Base-by-base conservation (phyloP, 2,329 filamentous ascomycete genomes). In the Fusarium coffeatum region DNA sequence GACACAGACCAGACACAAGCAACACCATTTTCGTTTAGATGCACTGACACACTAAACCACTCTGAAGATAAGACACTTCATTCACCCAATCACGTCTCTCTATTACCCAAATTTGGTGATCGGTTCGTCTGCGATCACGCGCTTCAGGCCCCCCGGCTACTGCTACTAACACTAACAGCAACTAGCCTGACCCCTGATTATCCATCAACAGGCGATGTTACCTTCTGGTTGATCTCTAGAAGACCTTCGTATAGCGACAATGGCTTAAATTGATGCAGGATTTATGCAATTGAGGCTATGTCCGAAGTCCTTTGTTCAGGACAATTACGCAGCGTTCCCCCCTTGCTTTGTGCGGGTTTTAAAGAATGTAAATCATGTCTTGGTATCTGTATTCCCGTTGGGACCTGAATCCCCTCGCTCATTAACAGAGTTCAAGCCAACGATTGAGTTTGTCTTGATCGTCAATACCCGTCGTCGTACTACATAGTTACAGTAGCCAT, bases 401-500 rank as follows among this genome's bases (percentile, higher is more conserved):
- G n/a, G n/a, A 11, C 25, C 49, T 37, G 25, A 57, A 37, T 23
- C 30, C 18, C 51, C 59, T 59, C 62, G 18, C 13, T 23, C 16
- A n/a, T 28, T 16, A 61, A 55, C 43, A 61, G 49, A 61, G 48
- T 66, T 66, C 55, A 66, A 43, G 42, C 43, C 43, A 66, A 41
- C 63, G 62, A 66, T 66, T 66, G 55, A 66, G 63, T 66, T 66
- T 61, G n/a, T n/a, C 23, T 40, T 41, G 48, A 66, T 61, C 55
- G 40, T 41, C 55, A 28, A 18, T 42, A 55, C 62, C 62, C 63
- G 48, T 55, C 41, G 25, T 66, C 18, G 34, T 37, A 37, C n/a
- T 37, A 18, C 2, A 37, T 37, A 37, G 10, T 37, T 18, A n/a
- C 34, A 37, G 34, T 37, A n/a, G n/a, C 34, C 34, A 37, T n/a